A percentile compares a stretch with the other conserved stretches of the same genome.
Evolutionary conservation across 768 basidiomycete species (phyloP).

Genomic region (Boletus tomentosulus): DNA sequence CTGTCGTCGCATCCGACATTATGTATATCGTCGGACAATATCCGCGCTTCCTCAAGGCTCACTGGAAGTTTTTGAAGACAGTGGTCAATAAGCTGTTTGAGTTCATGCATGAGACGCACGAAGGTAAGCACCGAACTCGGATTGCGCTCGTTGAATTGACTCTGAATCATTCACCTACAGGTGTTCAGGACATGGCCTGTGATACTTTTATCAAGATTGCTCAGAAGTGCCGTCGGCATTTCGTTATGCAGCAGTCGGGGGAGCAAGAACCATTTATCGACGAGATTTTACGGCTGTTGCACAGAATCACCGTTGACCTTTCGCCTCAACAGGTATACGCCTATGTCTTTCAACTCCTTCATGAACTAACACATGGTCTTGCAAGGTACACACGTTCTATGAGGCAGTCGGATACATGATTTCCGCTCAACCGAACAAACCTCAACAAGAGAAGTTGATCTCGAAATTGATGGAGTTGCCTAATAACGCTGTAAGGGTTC

Average conservation of each 20-base stretch:
- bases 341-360: neutral
- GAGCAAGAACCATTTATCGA: constrained; percentile 98
- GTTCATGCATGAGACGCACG: constrained; percentile 99
- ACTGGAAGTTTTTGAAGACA: constrained; percentile 99
- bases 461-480: constrained; percentile 95
- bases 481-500: constrained; percentile 81
- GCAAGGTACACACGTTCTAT: constrained; percentile 90
- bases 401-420: constrained; percentile 99
- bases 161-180: constrained; percentile 34
- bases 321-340: constrained; percentile 71
- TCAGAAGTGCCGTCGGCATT: constrained; percentile 96
- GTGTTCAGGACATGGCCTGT: constrained; percentile 99
- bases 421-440: constrained; percentile 96
- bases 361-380: constrained; percentile 8
- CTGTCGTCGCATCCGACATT: constrained; percentile 92
- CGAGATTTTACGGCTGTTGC: constrained; percentile 88
- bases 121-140: constrained; percentile 47
- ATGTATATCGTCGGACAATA: constrained; percentile 99
- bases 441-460: constrained; percentile 93
- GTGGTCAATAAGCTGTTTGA: constrained; percentile 99
- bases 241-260: constrained; percentile 97
- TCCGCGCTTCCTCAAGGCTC: constrained; percentile 97
- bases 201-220: constrained; percentile 99
- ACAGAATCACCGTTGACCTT: constrained; percentile 91
- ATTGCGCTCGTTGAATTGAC: constrained; percentile 2